A percentile compares a stretch with the other conserved stretches of the same genome.
These are phyloP conservation scores for Ophiocordyceps sinensis DNA, from an alignment of 2,329 filamentous ascomycete genomes.

Conservation along the genomic window DNA sequence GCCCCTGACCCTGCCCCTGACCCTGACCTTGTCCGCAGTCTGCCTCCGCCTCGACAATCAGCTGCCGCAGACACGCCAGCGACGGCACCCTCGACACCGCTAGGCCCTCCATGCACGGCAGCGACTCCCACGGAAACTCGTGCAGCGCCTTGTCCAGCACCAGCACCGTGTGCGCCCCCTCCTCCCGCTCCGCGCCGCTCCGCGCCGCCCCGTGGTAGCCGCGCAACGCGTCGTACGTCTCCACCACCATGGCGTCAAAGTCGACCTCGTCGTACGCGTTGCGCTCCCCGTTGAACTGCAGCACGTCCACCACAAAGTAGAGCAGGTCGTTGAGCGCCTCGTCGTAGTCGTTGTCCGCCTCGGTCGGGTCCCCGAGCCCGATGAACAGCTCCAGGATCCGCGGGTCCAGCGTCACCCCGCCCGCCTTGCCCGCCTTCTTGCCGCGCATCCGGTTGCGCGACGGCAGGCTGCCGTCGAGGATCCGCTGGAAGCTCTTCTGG, in stretches of 20 bases:
- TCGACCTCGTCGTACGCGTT: slow-evolving; percentile 98
- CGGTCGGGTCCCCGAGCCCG: slow-evolving; percentile 60
- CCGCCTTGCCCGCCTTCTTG: slow-evolving; percentile 32
- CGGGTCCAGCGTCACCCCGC: slow-evolving; percentile 35
- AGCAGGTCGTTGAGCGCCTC: slow-evolving; percentile 83
- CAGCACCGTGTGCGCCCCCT: slow-evolving; percentile 60
- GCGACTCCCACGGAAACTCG: slow-evolving; percentile 86
- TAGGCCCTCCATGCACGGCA: slow-evolving; percentile 67
- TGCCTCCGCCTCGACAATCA: slow-evolving; percentile 42
- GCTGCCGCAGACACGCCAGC: slow-evolving; percentile 63
- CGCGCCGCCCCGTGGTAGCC: slow-evolving; percentile 51
- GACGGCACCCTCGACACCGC: slow-evolving; percentile 83
- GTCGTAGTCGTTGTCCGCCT: slow-evolving; percentile 59
- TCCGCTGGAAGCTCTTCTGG: slow-evolving; percentile 59
- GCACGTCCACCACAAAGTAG: slow-evolving; percentile 90
- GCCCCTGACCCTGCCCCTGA: too few relatives aligned
- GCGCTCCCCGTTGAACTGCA: slow-evolving; percentile 90
- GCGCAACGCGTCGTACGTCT: slow-evolving; percentile 71
- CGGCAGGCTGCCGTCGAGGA: slow-evolving; percentile 73
- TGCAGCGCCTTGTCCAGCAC: slow-evolving; percentile 87
- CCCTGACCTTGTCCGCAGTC: background rate
- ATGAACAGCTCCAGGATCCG: slow-evolving; percentile 77
- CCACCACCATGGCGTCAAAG: slow-evolving; percentile 81
- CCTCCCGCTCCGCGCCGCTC: slow-evolving; percentile 21
- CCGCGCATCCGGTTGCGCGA: slow-evolving; percentile 53